Evolutionary conservation across 2,329 filamentous ascomycete species (phyloP), one percentile per base, ranked within the genome.

Genomic region (Alternaria sp.): DNA sequence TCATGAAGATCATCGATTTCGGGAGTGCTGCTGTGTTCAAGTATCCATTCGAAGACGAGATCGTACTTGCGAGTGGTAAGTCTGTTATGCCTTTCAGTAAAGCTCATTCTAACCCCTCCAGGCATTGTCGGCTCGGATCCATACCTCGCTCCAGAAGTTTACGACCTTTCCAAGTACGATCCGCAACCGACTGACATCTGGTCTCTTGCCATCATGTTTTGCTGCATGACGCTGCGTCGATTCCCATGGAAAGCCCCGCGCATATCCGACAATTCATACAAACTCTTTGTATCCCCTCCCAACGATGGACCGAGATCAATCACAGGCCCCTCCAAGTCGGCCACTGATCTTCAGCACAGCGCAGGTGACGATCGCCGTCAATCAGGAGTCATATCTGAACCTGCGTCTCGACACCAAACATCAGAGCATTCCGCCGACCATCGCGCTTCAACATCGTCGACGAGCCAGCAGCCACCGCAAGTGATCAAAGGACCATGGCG

Each of bases 1-100:
- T 99, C 73, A 97, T 99, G 93, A 99, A 99, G 81, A 92, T 99
- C 68, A 99, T 99, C 74, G 96, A 99, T 80, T 99, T 99, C 81
- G 96, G 96, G 25, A 98, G 94, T 82, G 95, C 96, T 1, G 94
- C 96, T 69, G 95, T 99, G 44, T 99, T 97, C 83, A 90, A 92
- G 74, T 99, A 99, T 84, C 96, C 96, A 0, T 98, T 99, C 75
- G 96, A 99, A 81, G 93, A 90, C 68, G 93, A 93, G 56, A 89
- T 94, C 61, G 92, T 96, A 13, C 84, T 90, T 47, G 92, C 93
- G 40, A 90, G 89, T 78, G 93, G 93, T 96, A 82, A 82, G 90
- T 74, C 7, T 30, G 56, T 40, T 25, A 23, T 32, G 15, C 47
- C 12, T 56, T 56, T 47, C 46, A 25, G 32, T 44, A 13, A 26